phyloP scores from a whole-genome alignment of 352 stramenopile species.

The Phytophthora niederhauseri region DNA sequence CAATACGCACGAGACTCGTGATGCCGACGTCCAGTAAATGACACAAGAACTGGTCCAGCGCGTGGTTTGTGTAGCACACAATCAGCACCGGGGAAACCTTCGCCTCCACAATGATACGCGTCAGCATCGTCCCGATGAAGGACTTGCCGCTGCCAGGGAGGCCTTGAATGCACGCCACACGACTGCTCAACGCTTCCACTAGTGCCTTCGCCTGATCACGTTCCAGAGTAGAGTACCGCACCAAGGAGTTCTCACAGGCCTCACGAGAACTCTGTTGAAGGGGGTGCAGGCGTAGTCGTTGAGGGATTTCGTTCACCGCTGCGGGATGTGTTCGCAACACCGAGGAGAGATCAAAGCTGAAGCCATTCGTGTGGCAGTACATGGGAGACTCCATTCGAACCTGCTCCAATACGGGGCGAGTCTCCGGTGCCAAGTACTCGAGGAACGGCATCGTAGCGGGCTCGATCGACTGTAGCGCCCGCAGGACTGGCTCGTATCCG shows the following conservation, averaged over 20 bases:
- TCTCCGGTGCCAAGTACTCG: slow-evolving; percentile 42
- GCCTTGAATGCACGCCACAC: slow-evolving; percentile 83
- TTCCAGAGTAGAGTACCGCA: slow-evolving; percentile 48
- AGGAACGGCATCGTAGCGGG: slow-evolving; percentile 39
- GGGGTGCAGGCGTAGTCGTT: slow-evolving; percentile 26
- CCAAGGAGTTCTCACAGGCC: slow-evolving; percentile 27
- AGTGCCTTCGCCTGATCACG: slow-evolving; percentile 66
- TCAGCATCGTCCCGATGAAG: slow-evolving; percentile 83
- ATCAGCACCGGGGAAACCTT: slow-evolving; percentile 64
- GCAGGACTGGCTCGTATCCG: slow-evolving; percentile 54
- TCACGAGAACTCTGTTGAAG: slow-evolving; percentile 24
- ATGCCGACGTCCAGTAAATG: slow-evolving; percentile 66
- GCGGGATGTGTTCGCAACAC: slow-evolving; percentile 17
- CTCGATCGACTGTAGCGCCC: slow-evolving; percentile 41
- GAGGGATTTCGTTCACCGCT: neutral
- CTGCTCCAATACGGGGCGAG: slow-evolving; percentile 8
- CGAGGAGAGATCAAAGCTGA: slow-evolving; percentile 41
- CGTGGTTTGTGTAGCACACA: slow-evolving; percentile 93
- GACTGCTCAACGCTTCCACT: slow-evolving; percentile 68
- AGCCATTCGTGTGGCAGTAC: slow-evolving; percentile 37
- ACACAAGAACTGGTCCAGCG: slow-evolving; percentile 91
- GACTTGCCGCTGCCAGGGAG: slow-evolving; percentile 84
- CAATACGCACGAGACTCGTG: slow-evolving; percentile 72
- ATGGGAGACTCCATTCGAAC: slow-evolving; percentile 34
- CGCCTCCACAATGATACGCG: slow-evolving; percentile 61